Evolutionary conservation across 2,329 filamentous ascomycete genomes (phyloP).

Genomic region (Ophiostoma tasmaniense): DNA sequence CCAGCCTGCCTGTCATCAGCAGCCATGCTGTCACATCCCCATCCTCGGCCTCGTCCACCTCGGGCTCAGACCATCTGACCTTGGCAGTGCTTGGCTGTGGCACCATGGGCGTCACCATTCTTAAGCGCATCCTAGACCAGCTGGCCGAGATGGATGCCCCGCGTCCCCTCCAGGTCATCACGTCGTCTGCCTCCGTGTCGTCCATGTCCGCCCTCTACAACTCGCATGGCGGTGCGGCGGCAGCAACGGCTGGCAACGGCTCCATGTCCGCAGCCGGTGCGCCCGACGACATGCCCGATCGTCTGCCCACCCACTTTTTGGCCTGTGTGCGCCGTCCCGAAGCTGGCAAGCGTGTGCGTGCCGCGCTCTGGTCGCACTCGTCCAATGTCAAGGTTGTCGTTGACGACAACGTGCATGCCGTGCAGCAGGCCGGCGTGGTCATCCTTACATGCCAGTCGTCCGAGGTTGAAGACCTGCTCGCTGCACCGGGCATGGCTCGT

Average conservation of each 20-base stretch:
- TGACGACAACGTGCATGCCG: constrained; percentile 62
- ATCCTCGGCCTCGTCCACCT: constrained; percentile 8
- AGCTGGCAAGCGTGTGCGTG: constrained; percentile 59
- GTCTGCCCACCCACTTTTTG: constrained; percentile 66
- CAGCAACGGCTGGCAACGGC: constrained; percentile 15
- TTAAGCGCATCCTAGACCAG: constrained; percentile 68
- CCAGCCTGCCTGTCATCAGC: constrained; percentile 4
- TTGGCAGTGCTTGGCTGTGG: constrained; percentile 77
- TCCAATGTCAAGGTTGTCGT: constrained; percentile 57
- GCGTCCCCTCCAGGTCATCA: constrained; percentile 37
- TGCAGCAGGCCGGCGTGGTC: constrained; percentile 61
- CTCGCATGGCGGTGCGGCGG: not conserved
- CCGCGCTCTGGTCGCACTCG: constrained; percentile 55
- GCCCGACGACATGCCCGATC: constrained; percentile 40
- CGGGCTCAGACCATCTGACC: constrained; percentile 41
- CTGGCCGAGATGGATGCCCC: constrained; percentile 46
- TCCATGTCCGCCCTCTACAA: constrained; percentile 12
- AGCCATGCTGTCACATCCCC: constrained; percentile 5
- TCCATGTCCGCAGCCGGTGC: constrained; percentile 37
- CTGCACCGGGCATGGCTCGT: constrained; percentile 57
- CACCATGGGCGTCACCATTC: constrained; percentile 78
- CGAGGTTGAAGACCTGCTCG: constrained; percentile 60
- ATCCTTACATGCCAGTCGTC: constrained; percentile 76
- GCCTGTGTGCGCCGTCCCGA: constrained; percentile 68
- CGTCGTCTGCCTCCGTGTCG: constrained; percentile 27